Conservation (phyloP, 2,329 filamentous ascomycete species). For the Diaporthe sp. region DNA sequence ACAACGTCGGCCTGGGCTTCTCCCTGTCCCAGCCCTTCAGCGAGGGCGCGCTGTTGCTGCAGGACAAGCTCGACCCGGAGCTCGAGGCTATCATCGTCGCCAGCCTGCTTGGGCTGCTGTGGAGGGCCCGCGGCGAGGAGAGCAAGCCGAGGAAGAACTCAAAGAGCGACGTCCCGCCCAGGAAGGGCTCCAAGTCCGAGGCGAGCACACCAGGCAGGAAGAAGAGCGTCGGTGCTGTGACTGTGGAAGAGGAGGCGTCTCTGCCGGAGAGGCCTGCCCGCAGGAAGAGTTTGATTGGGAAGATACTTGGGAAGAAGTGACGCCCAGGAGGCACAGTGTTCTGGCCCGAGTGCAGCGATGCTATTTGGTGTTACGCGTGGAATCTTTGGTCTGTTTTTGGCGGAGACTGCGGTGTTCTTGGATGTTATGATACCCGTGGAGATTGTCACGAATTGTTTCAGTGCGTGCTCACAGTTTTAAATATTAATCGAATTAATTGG, state of each 20-base stretch:
- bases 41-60: slow-evolving; percentile 39
- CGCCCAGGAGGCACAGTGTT: not conserved
- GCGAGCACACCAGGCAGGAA: not conserved
- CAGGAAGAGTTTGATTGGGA: slow-evolving; percentile 34
- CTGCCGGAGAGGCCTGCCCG: not conserved
- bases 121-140: slow-evolving; percentile 35
- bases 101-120: slow-evolving; percentile 40
- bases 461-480: not conserved
- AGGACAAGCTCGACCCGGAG: slow-evolving; percentile 33
- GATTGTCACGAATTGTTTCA: not conserved
- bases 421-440: slow-evolving; percentile 25
- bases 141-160: slow-evolving; percentile 35
- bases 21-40: slow-evolving; percentile 39
- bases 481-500: slow-evolving; percentile 9
- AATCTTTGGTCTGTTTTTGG: not conserved
- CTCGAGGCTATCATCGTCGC: slow-evolving; percentile 39
- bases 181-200: slow-evolving; percentile 31
- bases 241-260: not conserved
- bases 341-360: not conserved
- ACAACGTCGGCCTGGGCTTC: slow-evolving; percentile 41
- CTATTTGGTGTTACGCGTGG: not conserved
- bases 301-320: slow-evolving; percentile 40
- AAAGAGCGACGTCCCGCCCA: slow-evolving; percentile 11
- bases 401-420: not conserved
- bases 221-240: slow-evolving; percentile 2